phyloP scores from a whole-genome alignment of 1,284 basidiomycete genomes.

The Ganoderma leucocontextum region DNA sequence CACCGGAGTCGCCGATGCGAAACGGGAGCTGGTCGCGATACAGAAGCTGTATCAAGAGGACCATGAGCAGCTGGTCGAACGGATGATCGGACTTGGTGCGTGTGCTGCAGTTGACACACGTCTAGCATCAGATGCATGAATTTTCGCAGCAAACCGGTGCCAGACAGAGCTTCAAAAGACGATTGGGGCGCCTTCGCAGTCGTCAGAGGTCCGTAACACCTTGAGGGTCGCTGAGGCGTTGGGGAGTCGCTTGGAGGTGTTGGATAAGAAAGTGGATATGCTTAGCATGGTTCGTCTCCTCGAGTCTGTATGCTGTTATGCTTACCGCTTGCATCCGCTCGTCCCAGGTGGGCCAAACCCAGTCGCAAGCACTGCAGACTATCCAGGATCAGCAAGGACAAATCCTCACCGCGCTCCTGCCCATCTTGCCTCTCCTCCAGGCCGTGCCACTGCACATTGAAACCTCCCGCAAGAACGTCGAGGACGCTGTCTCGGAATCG shows the following conservation, averaged over 20 bases:
- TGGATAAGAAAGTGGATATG: constrained; percentile 65
- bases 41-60: constrained; percentile 42
- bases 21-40: constrained; percentile 39
- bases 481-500: constrained; percentile 37
- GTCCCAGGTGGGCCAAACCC: constrained; percentile 45
- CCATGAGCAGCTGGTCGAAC: constrained; percentile 41
- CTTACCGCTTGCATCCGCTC: constrained; percentile 3
- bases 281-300: constrained; percentile 55
- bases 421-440: constrained; percentile 66
- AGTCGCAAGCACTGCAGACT: constrained; percentile 60
- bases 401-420: constrained; percentile 58
- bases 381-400: constrained; percentile 63
- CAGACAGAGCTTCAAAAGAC: constrained; percentile 66
- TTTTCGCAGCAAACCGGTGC: constrained; percentile 59
- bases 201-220: constrained; percentile 49
- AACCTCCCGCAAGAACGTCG: constrained; percentile 50
- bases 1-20: constrained; percentile 38
- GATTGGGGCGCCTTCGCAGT: constrained; percentile 64
- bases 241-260: constrained; percentile 50
- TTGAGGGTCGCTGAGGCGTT: constrained; percentile 49
- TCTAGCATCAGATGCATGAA: constrained; percentile 16
- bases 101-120: constrained; percentile 2
- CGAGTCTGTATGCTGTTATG: not conserved
- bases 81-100: constrained; percentile 47
- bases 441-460: constrained; percentile 65